These are phyloP conservation scores for Fusarium brevicatenulatum DNA, from an alignment of 2,329 filamentous ascomycete genomes.

Conservation along the genomic window DNA sequence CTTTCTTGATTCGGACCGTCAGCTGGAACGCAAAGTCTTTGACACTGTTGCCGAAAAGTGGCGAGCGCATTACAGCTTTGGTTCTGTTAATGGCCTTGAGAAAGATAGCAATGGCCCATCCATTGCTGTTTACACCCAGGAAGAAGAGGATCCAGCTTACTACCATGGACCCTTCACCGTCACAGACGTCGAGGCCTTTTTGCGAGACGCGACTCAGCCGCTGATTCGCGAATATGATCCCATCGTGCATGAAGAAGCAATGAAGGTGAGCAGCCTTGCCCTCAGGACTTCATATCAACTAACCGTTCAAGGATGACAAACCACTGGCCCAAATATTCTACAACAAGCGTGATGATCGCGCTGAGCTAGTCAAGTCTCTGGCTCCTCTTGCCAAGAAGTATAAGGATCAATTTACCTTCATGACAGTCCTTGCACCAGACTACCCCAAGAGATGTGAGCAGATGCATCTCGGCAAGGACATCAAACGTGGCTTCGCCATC, in stretches of 20 bases:
- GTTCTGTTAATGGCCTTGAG: neutral
- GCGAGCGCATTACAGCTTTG: conserved; percentile 1
- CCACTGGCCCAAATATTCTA: conserved; percentile 1
- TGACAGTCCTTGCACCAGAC: neutral
- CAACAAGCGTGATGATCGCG: neutral
- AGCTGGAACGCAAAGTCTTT: accelerated
- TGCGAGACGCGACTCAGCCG: neutral
- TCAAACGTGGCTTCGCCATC: neutral
- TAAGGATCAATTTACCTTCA: neutral
- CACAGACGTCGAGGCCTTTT: neutral
- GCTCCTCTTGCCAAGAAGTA: neutral
- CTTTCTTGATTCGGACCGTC: neutral
- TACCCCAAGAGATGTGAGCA: neutral
- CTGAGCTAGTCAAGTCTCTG: neutral
- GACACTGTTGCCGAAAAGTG: neutral
- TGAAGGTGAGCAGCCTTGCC: neutral
- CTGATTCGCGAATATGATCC: neutral
- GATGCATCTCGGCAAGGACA: neutral
- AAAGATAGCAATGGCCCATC: neutral
- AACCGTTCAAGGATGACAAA: neutral
- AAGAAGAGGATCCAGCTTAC: neutral
- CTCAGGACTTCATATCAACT: accelerated
- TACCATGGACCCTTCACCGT: neutral
- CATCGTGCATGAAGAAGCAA: neutral
- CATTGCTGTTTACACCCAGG: neutral